These are phyloP conservation scores for Zalaria obscura DNA, from an alignment of 2,329 filamentous ascomycete species.

Conservation along the genomic window DNA sequence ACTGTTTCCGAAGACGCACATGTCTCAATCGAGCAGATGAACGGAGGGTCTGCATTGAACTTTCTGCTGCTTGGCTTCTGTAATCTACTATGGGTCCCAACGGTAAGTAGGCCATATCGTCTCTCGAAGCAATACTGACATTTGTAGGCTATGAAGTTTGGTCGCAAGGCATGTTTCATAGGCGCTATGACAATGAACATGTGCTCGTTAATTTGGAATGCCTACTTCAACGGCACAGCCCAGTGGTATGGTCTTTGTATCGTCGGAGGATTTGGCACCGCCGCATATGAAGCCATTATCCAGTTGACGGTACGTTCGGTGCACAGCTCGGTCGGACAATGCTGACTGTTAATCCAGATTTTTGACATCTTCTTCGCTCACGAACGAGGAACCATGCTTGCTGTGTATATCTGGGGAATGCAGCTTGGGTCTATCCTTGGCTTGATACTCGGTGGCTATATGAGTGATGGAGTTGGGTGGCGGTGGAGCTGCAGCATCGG, in stretches of 20 bases:
- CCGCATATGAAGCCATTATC: neutral
- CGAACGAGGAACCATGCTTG: neutral
- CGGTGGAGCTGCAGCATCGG: neutral
- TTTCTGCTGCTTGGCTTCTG: slow-evolving; percentile 27
- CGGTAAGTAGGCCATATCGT: too few relatives aligned
- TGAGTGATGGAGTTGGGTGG: too few relatives aligned
- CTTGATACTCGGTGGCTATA: too few relatives aligned
- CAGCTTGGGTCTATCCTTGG: neutral
- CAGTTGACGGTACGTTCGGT: neutral
- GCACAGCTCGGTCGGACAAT: neutral
- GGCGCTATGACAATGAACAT: too few relatives aligned
- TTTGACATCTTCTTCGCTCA: neutral
- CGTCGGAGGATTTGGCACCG: neutral
- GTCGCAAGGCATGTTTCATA: too few relatives aligned
- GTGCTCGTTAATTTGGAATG: too few relatives aligned
- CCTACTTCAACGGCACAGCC: neutral
- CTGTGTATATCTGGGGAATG: neutral
- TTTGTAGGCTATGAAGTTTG: too few relatives aligned
- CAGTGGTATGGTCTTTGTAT: neutral
- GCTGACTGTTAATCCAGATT: neutral
- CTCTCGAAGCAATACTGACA: too few relatives aligned
- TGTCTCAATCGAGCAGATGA: slow-evolving; percentile 25
- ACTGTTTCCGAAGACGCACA: slow-evolving; percentile 24
- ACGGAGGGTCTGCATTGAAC: slow-evolving; percentile 25
- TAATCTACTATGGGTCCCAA: slow-evolving; percentile 27